phyloP scores from a whole-genome alignment of 345 rosid species.

The Citrus sinensis region DNA sequence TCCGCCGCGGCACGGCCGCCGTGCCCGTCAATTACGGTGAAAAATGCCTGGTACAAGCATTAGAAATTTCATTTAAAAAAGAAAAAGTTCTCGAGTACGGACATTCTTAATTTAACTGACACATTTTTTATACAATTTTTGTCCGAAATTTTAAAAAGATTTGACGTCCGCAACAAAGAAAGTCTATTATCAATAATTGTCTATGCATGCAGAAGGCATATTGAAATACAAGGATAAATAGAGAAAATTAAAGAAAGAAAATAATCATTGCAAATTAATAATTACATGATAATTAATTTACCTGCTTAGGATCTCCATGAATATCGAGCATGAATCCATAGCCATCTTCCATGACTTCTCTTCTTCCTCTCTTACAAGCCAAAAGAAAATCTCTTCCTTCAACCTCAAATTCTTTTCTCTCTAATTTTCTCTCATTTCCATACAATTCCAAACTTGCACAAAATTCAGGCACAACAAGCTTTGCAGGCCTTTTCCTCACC shows the following conservation, averaged over 20 bases:
- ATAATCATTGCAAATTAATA: neutral
- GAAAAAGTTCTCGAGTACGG: too few relatives aligned
- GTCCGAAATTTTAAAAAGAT: too few relatives aligned
- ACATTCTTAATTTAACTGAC: too few relatives aligned
- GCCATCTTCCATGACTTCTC: conserved; percentile 49
- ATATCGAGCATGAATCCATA: conserved; percentile 33
- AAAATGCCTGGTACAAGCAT: conserved; percentile 29
- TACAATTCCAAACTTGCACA: conserved; percentile 11
- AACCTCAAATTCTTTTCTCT: conserved; percentile 30
- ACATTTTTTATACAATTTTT: too few relatives aligned
- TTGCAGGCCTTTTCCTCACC: conserved; percentile 41
- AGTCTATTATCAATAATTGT: too few relatives aligned
- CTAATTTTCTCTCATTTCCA: conserved; percentile 12
- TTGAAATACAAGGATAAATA: too few relatives aligned
- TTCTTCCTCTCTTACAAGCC: conserved; percentile 45
- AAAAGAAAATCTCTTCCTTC: conserved; percentile 38
- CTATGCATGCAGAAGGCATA: too few relatives aligned
- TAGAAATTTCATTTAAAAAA: too few relatives aligned
- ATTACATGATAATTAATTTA: neutral
- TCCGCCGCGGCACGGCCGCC: conserved; percentile 48
- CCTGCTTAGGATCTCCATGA: conserved; percentile 47
- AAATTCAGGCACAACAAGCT: conserved; percentile 34
- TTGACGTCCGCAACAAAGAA: too few relatives aligned
- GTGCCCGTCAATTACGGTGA: conserved; percentile 52
- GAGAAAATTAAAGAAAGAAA: too few relatives aligned